Conservation (phyloP, 2,329 filamentous ascomycete species). For the Fusarium sacchari region DNA sequence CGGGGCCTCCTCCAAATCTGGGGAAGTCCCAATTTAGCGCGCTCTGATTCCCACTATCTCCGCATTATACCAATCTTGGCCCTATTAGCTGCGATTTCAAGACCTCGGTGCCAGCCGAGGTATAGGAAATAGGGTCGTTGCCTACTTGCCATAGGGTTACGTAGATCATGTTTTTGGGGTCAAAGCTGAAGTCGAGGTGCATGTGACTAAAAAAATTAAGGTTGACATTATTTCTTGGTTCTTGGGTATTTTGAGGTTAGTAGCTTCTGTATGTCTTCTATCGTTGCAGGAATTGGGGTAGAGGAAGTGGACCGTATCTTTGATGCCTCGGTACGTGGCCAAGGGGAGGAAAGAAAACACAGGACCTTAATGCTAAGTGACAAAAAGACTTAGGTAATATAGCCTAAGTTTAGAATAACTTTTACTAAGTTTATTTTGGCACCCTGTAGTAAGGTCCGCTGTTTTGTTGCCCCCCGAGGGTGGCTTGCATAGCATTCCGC, state of each 20-base stretch:
- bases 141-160: background rate
- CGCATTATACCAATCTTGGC: constrained; percentile 15
- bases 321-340: constrained; percentile 2
- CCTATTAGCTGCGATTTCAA: background rate
- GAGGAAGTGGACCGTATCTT: background rate
- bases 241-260: background rate
- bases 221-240: background rate
- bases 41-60: constrained; percentile 14
- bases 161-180: background rate
- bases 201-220: constrained; percentile 2
- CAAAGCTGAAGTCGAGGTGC: background rate
- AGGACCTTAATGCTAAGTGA: no score
- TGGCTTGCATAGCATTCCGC: background rate
- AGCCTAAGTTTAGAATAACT: no score
- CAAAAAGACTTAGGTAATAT: no score
- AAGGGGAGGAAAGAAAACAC: no score
- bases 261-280: background rate
- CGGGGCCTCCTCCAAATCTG: constrained; percentile 18
- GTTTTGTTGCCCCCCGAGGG: no score
- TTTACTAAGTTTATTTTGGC: no score
- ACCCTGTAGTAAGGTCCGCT: no score
- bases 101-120: constrained; percentile 5
- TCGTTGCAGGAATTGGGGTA: background rate
- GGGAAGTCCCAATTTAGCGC: constrained; percentile 28
- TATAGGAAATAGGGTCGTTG: background rate